Percentiles rank a stretch among this genome's conserved stretches.
Conservation (phyloP, 139 green algal species). For the Asterochloris sp. region DNA sequence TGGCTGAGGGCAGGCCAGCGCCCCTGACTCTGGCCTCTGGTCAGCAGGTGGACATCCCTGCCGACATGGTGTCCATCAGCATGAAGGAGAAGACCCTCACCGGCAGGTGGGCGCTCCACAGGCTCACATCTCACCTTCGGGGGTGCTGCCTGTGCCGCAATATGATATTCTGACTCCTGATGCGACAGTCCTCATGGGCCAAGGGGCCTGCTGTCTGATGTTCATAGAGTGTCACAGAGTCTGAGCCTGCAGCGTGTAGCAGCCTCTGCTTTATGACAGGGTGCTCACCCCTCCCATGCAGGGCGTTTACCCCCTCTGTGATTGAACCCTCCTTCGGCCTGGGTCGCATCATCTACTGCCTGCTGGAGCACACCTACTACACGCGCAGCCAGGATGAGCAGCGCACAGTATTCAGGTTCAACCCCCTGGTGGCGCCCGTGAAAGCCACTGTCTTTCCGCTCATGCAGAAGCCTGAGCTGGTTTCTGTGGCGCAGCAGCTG, state of each 20-base stretch:
- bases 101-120: constrained; percentile 32
- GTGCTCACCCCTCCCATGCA: constrained; percentile 11
- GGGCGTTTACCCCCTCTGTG: constrained; percentile 86
- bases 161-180: no score
- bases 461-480: constrained; percentile 65
- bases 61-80: constrained; percentile 69
- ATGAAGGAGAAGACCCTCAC: constrained; percentile 66
- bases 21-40: background rate
- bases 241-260: no score
- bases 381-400: constrained; percentile 49
- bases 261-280: no score
- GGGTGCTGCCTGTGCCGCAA: no score
- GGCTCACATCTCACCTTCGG: no score
- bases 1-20: no score
- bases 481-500: constrained; percentile 53
- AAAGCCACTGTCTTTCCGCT: constrained; percentile 96
- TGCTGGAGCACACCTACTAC: constrained; percentile 98
- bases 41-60: constrained; percentile 33
- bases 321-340: constrained; percentile 99
- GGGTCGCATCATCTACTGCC: constrained; percentile 97
- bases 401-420: constrained; percentile 80
- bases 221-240: no score
- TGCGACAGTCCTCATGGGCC: no score
- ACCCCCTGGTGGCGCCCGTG: constrained; percentile 86
- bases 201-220: no score